These are phyloP conservation scores for Hemileccinum impolitum DNA, from an alignment of 768 basidiomycete species.

Conservation along the genomic window DNA sequence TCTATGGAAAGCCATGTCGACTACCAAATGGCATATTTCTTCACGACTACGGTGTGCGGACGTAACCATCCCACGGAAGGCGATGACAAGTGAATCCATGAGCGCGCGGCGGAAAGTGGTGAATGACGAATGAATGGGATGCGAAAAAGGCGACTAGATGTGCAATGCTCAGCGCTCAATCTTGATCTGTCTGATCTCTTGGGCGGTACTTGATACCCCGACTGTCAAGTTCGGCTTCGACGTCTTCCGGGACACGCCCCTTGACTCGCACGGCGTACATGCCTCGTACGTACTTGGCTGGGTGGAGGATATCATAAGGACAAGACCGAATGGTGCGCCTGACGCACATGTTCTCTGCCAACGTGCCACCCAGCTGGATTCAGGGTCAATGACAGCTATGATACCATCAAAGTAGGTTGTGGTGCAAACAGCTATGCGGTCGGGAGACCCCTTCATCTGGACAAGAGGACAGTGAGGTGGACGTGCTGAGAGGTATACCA, in stretches of 20 bases:
- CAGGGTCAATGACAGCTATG: constrained; percentile 82
- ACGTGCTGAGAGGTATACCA: background rate
- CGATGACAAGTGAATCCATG: constrained; percentile 15
- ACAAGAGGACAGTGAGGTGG: background rate
- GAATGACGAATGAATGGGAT: background rate
- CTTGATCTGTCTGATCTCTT: constrained; percentile 74
- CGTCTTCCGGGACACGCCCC: constrained; percentile 81
- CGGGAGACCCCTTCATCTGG: constrained; percentile 85
- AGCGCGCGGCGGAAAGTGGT: background rate
- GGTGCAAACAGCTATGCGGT: constrained; percentile 82
- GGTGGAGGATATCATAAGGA: constrained; percentile 4
- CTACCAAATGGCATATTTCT: constrained; percentile 4
- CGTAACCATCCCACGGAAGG: constrained; percentile 3
- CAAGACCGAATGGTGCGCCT: background rate
- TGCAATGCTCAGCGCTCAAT: constrained; percentile 42
- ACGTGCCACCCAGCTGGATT: constrained; percentile 90
- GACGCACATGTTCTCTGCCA: constrained; percentile 91
- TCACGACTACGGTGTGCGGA: constrained; percentile 2
- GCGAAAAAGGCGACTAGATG: constrained; percentile 1
- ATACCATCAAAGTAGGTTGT: constrained; percentile 92
- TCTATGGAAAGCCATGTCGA: background rate
- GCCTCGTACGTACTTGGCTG: constrained; percentile 87
- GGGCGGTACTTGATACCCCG: constrained; percentile 84
- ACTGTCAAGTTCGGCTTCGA: constrained; percentile 74
- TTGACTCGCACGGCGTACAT: constrained; percentile 92